Evolutionary conservation across 1,284 basidiomycete genomes (phyloP).

Genomic region (Leucoagaricus sp.): DNA sequence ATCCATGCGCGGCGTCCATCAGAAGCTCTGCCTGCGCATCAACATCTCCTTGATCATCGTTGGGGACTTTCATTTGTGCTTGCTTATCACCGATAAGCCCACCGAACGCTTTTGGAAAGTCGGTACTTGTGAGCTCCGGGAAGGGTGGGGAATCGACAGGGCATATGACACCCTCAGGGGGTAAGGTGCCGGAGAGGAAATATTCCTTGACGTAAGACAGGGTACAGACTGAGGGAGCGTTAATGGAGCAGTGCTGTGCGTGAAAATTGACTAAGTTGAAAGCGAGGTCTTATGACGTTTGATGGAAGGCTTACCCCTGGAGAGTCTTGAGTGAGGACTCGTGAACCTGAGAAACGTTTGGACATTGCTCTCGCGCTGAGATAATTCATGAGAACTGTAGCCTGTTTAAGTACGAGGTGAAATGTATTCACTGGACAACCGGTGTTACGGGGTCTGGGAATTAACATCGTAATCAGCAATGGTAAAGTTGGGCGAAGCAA

Average conservation of each 20-base stretch:
- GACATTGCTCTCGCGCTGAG: conserved; percentile 42
- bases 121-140: background rate
- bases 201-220: conserved; percentile 40
- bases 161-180: conserved; percentile 42
- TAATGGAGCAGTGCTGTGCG: conserved; percentile 43
- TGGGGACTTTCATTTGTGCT: background rate
- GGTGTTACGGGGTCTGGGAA: conserved; percentile 42
- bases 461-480: background rate
- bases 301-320: conserved; percentile 33
- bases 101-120: background rate
- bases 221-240: conserved; percentile 46
- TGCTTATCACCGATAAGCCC: background rate
- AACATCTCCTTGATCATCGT: background rate
- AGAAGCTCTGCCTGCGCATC: background rate
- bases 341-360: conserved; percentile 34
- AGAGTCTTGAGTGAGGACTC: conserved; percentile 45
- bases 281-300: too few relatives aligned
- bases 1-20: background rate
- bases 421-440: conserved; percentile 24
- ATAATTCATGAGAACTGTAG: background rate
- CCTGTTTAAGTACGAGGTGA: background rate
- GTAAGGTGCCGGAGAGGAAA: conserved; percentile 42
- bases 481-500: background rate
- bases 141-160: conserved; percentile 28
- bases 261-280: background rate